phyloP scores from a whole-genome alignment of 2,329 filamentous ascomycete genomes.

The Sporothrix luriei region DNA sequence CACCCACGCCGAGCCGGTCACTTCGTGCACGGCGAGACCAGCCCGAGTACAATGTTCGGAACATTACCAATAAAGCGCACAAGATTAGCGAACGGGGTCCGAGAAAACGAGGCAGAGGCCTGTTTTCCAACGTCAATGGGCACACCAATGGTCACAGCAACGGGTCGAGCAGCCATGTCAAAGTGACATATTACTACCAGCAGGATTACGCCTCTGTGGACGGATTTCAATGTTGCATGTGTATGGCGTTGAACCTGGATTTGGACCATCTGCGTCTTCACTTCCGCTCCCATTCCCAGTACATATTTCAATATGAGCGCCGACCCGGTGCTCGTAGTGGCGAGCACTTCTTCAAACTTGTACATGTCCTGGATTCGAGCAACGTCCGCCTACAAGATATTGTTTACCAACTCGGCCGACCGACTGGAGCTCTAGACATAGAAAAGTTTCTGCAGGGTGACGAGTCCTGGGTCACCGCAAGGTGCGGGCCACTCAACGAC shows the following conservation, averaged over 20 bases:
- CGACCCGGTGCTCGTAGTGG: conserved; percentile 36
- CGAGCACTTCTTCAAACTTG: conserved; percentile 47
- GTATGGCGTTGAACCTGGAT: conserved; percentile 52
- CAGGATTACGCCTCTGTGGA: conserved; percentile 53
- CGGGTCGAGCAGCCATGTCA: conserved; percentile 44
- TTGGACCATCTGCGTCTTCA: conserved; percentile 55
- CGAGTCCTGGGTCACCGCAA: conserved; percentile 50
- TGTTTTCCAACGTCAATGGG: conserved; percentile 35
- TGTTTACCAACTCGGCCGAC: conserved; percentile 49
- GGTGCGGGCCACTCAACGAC: conserved; percentile 48
- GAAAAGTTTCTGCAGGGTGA: conserved; percentile 51
- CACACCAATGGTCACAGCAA: conserved; percentile 38
- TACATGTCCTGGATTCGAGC: conserved; percentile 37
- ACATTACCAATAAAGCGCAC: conserved; percentile 60
- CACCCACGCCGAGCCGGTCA: conserved; percentile 54
- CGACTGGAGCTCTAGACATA: conserved; percentile 51
- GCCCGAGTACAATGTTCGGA: conserved; percentile 62
- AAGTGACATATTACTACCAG: conserved; percentile 52
- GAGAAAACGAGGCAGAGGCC: neutral
- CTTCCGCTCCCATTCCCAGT: conserved; percentile 52
- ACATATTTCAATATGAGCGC: conserved; percentile 48
- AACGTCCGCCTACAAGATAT: conserved; percentile 39
- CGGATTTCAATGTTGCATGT: conserved; percentile 55
- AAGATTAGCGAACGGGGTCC: conserved; percentile 51
- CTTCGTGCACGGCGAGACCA: conserved; percentile 52